Percentiles rank a stretch among this genome's conserved stretches.
Conservation (phyloP, 805 yeast genomes). For the Candida fluviatilis region DNA sequence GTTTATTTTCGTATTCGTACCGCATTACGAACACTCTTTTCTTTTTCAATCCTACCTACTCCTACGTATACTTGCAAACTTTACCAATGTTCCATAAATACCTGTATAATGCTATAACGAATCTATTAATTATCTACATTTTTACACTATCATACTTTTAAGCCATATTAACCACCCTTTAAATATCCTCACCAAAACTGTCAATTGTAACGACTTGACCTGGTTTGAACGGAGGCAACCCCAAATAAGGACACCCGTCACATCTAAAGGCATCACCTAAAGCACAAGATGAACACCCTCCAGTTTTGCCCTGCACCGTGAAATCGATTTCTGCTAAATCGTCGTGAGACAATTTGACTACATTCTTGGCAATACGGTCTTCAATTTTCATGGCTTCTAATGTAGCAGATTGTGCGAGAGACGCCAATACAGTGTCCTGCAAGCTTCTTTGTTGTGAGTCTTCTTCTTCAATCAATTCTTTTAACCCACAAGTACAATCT, state of each 20-base stretch:
- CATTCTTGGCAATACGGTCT: slow-evolving; percentile 42
- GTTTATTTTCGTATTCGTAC: too few species aligned
- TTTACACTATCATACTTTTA: neutral
- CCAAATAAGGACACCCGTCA: slow-evolving; percentile 96
- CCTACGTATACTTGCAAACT: too few species aligned
- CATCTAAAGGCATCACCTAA: slow-evolving; percentile 98
- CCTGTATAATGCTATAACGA: neutral
- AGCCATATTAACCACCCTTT: slow-evolving; percentile 5
- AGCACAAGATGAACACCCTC: slow-evolving; percentile 96
- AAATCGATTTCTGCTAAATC: slow-evolving; percentile 91
- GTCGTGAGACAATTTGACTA: slow-evolving; percentile 52
- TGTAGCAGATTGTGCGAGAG: slow-evolving; percentile 49
- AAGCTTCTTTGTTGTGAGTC: slow-evolving; percentile 38
- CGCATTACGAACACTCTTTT: too few species aligned
- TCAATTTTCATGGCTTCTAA: slow-evolving; percentile 53
- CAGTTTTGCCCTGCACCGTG: slow-evolving; percentile 94
- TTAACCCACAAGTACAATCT: slow-evolving; percentile 96
- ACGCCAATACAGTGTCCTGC: slow-evolving; percentile 43
- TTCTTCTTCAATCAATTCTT: slow-evolving; percentile 77
- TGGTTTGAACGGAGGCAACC: slow-evolving; percentile 97
- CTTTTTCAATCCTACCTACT: too few species aligned
- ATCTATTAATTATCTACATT: neutral
- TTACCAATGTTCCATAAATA: neutral
- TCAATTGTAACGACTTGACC: slow-evolving; percentile 84
- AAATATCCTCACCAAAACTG: slow-evolving; percentile 74